These are phyloP conservation scores for Colletotrichum sidae DNA, from an alignment of 2,329 filamentous ascomycete genomes.

Conservation along the genomic window DNA sequence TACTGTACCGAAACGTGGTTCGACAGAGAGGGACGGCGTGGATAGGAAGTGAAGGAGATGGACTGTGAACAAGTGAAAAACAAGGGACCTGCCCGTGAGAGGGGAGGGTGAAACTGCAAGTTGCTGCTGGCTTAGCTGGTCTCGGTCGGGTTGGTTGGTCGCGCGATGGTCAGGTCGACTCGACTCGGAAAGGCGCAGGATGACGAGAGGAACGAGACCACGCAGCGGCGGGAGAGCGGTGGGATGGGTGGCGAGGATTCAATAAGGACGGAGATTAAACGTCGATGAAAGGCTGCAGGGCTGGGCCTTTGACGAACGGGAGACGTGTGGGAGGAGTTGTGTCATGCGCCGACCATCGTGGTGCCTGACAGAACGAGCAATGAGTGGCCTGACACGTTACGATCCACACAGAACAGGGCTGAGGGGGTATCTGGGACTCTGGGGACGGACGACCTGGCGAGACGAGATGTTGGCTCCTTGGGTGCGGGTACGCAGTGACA, in stretches of 20 bases:
- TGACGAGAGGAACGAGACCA: slow-evolving; percentile 25
- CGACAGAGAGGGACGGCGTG: slow-evolving; percentile 11
- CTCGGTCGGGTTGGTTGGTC: slow-evolving; percentile 29
- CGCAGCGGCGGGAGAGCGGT: not conserved
- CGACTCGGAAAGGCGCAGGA: slow-evolving; percentile 36
- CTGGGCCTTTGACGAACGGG: slow-evolving; percentile 31
- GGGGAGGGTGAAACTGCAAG: slow-evolving; percentile 38
- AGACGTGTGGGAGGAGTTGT: slow-evolving; percentile 34
- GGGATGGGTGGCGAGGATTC: slow-evolving; percentile 37
- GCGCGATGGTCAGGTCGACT: slow-evolving; percentile 37
- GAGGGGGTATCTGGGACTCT: slow-evolving; percentile 10
- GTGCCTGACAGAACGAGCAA: slow-evolving; percentile 26
- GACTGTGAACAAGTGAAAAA: slow-evolving; percentile 34
- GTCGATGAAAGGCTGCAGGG: slow-evolving; percentile 33
- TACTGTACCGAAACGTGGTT: not conserved
- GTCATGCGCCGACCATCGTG: slow-evolving; percentile 37
- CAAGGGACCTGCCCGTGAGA: slow-evolving; percentile 49
- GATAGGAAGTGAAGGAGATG: slow-evolving; percentile 11
- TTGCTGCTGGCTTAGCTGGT: slow-evolving; percentile 29
- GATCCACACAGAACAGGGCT: slow-evolving; percentile 34
- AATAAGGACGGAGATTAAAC: slow-evolving; percentile 38
- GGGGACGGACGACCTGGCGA: slow-evolving; percentile 1
- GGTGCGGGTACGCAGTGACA: too few relatives aligned
- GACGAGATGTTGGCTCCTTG: not conserved
- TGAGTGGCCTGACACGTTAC: slow-evolving; percentile 36